Evolutionary conservation across 495 filamentous ascomycete species (phyloP).

Genomic region (Annulohypoxylon stygium): DNA sequence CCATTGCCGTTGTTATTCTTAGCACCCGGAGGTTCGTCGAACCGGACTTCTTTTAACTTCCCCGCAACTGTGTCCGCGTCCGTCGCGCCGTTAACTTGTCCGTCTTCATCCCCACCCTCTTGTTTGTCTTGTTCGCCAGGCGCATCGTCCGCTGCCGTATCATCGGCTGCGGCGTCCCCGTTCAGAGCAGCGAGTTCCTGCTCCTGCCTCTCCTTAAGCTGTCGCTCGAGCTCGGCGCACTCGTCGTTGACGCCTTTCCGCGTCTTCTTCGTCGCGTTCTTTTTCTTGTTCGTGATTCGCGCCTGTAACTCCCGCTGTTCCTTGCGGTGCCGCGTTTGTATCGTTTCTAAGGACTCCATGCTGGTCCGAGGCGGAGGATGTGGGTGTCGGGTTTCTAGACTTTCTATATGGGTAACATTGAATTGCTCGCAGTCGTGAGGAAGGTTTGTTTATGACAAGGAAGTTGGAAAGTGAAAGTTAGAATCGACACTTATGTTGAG

Average conservation of each 20-base stretch:
- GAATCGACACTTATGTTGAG: not conserved
- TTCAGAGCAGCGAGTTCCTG: constrained; percentile 72
- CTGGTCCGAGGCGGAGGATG: not conserved
- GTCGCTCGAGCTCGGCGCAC: constrained; percentile 78
- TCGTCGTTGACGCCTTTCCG: constrained; percentile 89
- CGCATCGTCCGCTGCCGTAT: constrained; percentile 24
- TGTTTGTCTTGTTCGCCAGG: constrained; percentile 37
- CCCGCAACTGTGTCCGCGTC: constrained; percentile 38
- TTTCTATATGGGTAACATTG: not conserved
- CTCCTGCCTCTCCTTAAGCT: constrained; percentile 75
- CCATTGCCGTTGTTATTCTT: constrained; percentile 11
- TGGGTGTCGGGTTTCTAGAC: not conserved
- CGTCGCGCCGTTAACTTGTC: constrained; percentile 35
- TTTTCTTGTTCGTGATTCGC: constrained; percentile 93
- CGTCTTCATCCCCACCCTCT: constrained; percentile 19
- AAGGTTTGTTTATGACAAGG: not conserved
- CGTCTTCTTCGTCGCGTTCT: constrained; percentile 94
- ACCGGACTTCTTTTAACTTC: constrained; percentile 34
- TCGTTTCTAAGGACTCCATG: constrained; percentile 73
- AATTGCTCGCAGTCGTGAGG: not conserved
- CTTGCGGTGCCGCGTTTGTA: constrained; percentile 84
- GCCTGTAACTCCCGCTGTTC: constrained; percentile 88
- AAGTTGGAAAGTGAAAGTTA: not conserved
- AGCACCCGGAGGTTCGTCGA: constrained; percentile 33
- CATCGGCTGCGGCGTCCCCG: constrained; percentile 46